phyloP scores from a whole-genome alignment of 2,329 filamentous ascomycete genomes.

The Aspergillus brasiliensis region DNA sequence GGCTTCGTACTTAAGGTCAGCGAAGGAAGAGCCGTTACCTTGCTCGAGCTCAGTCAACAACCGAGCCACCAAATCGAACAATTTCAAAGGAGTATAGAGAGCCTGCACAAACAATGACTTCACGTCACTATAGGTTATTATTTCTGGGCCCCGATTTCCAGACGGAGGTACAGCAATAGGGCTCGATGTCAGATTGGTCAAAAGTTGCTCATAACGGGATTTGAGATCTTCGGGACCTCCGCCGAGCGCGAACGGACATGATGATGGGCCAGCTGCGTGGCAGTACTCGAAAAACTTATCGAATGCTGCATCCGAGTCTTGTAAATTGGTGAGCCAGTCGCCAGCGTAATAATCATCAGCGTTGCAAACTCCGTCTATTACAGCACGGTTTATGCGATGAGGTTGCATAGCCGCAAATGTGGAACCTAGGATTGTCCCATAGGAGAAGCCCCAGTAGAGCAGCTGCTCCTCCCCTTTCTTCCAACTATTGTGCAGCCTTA shows the following conservation, averaged over 20 bases:
- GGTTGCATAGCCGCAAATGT: conserved; percentile 11
- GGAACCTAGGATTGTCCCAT: neutral
- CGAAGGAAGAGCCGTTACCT: conserved; percentile 1
- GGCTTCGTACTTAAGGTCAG: neutral
- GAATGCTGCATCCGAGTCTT: neutral
- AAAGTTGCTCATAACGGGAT: neutral
- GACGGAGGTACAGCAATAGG: neutral
- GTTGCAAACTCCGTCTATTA: conserved; percentile 7
- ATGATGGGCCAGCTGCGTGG: neutral
- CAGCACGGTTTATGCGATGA: conserved; percentile 1
- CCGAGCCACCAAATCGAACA: neutral
- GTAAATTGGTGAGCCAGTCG: conserved; percentile 1
- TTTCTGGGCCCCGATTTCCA: neutral
- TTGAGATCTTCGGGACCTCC: neutral
- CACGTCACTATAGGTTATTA: conserved; percentile 6
- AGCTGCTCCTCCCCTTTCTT: conserved; percentile 2
- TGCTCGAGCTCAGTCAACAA: neutral
- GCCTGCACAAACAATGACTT: neutral
- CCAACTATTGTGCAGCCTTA: conserved; percentile 1
- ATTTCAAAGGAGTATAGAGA: neutral
- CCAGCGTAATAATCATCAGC: conserved; percentile 1
- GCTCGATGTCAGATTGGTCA: neutral
- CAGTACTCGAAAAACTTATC: conserved; percentile 6
- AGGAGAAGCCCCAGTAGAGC: conserved; percentile 9
- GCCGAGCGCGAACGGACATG: neutral